Base-by-base conservation (phyloP, 768 basidiomycete species). In the Amylocystis lapponica region DNA sequence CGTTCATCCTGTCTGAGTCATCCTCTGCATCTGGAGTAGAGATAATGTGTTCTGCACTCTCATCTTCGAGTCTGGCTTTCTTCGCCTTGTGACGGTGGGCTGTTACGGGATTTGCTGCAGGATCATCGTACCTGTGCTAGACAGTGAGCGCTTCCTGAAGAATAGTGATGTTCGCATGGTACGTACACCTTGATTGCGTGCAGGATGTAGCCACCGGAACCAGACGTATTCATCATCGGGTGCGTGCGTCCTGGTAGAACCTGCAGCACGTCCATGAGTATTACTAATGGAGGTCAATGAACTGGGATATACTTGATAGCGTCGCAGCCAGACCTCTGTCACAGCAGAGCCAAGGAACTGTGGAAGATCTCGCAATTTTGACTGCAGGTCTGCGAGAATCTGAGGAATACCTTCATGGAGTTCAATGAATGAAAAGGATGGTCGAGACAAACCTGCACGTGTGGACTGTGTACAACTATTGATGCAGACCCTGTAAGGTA, bases 201-300 rank as follows among this genome's bases (percentile, higher is more conserved):
- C 23, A 97, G 71, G 33, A 98, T 65, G 64, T 80, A 96, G 0
- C 96, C 95, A 12, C 92, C 94, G 1, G 85, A 82, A 10, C 89
- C 90, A 17, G 88, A 84, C 46, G 81, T 87, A 43, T 73, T 83
- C 96, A 99, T 98, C 50, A 78, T 80, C 3, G 96, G 96, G 67
- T 99, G 96, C 30, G 90, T 95, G 27, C 96, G 76, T 19, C 96
- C 95, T 19, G 96, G 96, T n/a, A 99, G 71, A 13, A 93, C 83
- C 68, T 78, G 44, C 7, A 30, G 10, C 27, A 36, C 35, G n/a
- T 47, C 30, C 27, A 21, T 30, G 23, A 39, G 29, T 16, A 38
- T 22, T 17, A 30, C 27, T 20, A 12, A 3, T 8, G 29, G 10
- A 13, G 27, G 20, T 2, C 12, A 20, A 5, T 11, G 26, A 29